Base-by-base conservation (phyloP, 768 basidiomycete species). In the Floccularia luteovirens region DNA sequence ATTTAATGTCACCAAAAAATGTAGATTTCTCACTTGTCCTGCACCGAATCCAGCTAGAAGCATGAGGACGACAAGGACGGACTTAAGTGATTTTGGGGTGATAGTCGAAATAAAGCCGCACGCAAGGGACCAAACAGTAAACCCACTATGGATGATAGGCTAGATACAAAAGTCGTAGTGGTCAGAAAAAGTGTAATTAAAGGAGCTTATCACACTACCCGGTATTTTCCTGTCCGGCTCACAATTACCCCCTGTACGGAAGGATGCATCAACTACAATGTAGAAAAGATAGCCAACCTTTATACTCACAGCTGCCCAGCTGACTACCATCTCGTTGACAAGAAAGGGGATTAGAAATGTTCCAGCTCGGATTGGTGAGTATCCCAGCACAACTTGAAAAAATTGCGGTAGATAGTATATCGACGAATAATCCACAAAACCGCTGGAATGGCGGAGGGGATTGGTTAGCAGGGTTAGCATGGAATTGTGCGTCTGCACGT, bases 341-440 rank as follows among this genome's bases (percentile, higher is more conserved):
- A 87, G 67, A 14, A 86, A 62, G 0, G 85, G 83, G 6, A 90
- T 71, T 0, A 87, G 66, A 48, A 86, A 77, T 2, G 83, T 50
- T 25, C 51, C 67, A 4, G 68, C 67, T 7, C 67, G 71, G 31
- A 85, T 75, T 1, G 85, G 77, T 5, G 74, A 71, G 44, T 72
- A 76, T 4, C 77, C 78, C n/a, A 79, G 58, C 3, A 74, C 79
- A 6, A 84, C 74, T 59, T 87, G 84, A 58, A 85, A 82, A 53
- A 75, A 86, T 47, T 82, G 77, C 2, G 87, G 84, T 0, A 87
- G 67, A 49, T 83, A 84, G 55, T 76, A 85, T 10, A 83, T 53
- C 7, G 79, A 70, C 13, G 74, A 79, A 56, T 71, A 77, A 54
- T 77, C 78, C 2, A 78, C 62, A 45, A 78, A 72, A 20, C 76